Percentiles rank a stretch among this genome's conserved stretches.
These are phyloP conservation scores for Macaranga tanarius DNA, from an alignment of 441 rosid genomes.

Conservation along the genomic window DNA sequence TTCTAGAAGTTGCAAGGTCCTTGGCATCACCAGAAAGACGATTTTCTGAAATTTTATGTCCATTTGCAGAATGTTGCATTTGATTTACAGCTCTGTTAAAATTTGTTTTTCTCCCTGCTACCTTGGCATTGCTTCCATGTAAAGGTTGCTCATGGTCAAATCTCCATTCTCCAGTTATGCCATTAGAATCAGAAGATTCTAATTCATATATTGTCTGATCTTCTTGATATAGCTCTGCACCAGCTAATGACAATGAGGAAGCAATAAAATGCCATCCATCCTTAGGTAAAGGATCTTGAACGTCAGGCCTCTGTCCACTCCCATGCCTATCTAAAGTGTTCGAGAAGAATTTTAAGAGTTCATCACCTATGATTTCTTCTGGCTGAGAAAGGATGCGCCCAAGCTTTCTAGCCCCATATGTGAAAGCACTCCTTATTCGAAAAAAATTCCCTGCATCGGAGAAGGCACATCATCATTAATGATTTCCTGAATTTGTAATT, in stretches of 20 bases:
- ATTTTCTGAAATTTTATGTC: slow-evolving; percentile 42
- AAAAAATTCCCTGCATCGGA: slow-evolving; percentile 12
- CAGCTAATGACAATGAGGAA: slow-evolving; percentile 31
- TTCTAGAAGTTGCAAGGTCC: slow-evolving; percentile 57
- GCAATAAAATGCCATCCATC: slow-evolving; percentile 37
- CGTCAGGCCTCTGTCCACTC: slow-evolving; percentile 74
- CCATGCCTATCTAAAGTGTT: slow-evolving; percentile 25
- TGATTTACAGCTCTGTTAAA: slow-evolving; percentile 17
- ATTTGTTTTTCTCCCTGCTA: slow-evolving; percentile 26
- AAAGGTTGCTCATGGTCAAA: slow-evolving; percentile 36
- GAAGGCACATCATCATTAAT: not conserved
- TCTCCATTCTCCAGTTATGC: slow-evolving; percentile 34
- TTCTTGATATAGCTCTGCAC: slow-evolving; percentile 42
- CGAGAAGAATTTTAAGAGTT: slow-evolving; percentile 16
- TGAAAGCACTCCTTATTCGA: slow-evolving; percentile 23
- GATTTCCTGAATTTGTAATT: not conserved
- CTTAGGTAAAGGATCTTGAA: slow-evolving; percentile 49
- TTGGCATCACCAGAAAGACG: slow-evolving; percentile 55
- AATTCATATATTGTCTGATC: slow-evolving; percentile 39
- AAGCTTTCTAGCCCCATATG: slow-evolving; percentile 22
- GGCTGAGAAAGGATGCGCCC: slow-evolving; percentile 15
- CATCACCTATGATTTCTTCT: slow-evolving; percentile 12
- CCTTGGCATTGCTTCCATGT: slow-evolving; percentile 25
- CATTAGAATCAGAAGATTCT: slow-evolving; percentile 39
- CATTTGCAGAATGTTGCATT: slow-evolving; percentile 28